Conservation (phyloP, 208 protist species). For the Phytomonas serpens region DNA sequence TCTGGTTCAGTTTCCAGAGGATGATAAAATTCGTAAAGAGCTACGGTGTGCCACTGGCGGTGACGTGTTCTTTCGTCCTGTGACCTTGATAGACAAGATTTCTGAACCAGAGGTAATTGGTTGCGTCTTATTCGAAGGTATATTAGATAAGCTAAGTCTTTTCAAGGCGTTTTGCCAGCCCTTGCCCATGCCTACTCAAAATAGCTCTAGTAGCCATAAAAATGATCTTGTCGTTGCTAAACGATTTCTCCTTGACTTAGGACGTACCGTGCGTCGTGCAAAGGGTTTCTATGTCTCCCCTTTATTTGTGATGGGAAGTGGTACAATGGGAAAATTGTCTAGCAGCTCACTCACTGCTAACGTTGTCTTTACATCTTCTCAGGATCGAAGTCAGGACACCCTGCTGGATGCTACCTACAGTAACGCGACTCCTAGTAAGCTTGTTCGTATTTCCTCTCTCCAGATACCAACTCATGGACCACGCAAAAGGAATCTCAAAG, state of each 20-base stretch:
- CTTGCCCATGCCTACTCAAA: constrained; percentile 3
- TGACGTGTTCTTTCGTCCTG: constrained; percentile 69
- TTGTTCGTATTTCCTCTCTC: constrained; percentile 69
- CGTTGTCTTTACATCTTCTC: constrained; percentile 65
- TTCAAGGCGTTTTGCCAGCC: constrained; percentile 76
- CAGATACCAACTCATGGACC: constrained; percentile 33
- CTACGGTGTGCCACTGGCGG: constrained; percentile 35
- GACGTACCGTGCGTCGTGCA: constrained; percentile 69
- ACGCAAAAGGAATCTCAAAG: constrained; percentile 15
- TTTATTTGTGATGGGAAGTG: constrained; percentile 56
- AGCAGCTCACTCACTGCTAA: constrained; percentile 71
- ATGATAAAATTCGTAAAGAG: constrained; percentile 40
- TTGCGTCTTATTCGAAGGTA: constrained; percentile 51
- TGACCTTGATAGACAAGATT: constrained; percentile 51
- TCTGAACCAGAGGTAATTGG: constrained; percentile 64
- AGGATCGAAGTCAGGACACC: constrained; percentile 62
- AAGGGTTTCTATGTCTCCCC: constrained; percentile 81
- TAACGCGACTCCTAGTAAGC: constrained; percentile 77
- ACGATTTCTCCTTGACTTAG: constrained; percentile 65
- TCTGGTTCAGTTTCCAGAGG: constrained; percentile 68
- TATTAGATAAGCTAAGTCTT: constrained; percentile 52
- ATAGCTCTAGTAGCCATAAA: constrained; percentile 11
- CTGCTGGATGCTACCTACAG: constrained; percentile 77
- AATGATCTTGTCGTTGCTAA: constrained; percentile 35
- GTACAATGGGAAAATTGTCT: constrained; percentile 69